phyloP scores from a whole-genome alignment of 1,139 yeast species.

The Geotrichum siamense region DNA sequence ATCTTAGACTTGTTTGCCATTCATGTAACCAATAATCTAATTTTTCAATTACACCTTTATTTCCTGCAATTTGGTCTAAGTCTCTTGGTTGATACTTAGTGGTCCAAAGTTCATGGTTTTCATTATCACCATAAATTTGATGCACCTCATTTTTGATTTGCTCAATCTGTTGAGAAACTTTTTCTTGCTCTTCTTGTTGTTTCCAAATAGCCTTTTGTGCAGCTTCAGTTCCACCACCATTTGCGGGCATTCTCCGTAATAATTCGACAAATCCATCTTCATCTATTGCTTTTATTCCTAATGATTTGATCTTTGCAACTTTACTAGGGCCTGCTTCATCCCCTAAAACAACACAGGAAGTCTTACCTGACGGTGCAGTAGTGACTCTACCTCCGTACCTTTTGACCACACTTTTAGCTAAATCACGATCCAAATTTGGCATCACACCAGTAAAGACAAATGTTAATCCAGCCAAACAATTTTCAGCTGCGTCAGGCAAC shows the following conservation, averaged over 20 bases:
- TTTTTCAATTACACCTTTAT: conserved; percentile 63
- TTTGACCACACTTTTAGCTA: conserved; percentile 69
- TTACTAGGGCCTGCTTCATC: conserved; percentile 97
- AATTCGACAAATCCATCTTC: conserved; percentile 79
- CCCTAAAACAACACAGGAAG: conserved; percentile 85
- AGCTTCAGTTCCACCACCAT: conserved; percentile 75
- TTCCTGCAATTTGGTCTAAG: conserved; percentile 78
- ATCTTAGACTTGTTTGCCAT: conserved; percentile 58
- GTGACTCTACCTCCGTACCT: conserved; percentile 93
- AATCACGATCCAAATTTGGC: conserved; percentile 70
- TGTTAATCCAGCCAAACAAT: conserved; percentile 78
- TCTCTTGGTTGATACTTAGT: conserved; percentile 80
- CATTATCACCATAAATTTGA: conserved; percentile 22
- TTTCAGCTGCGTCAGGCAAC: conserved; percentile 70
- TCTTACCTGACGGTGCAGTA: conserved; percentile 74
- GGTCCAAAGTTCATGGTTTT: conserved; percentile 61
- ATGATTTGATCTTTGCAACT: conserved; percentile 65
- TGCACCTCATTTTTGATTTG: conserved; percentile 38
- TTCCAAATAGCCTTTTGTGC: conserved; percentile 69
- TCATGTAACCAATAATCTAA: conserved; percentile 65
- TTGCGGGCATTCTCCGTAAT: conserved; percentile 74
- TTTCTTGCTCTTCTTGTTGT: conserved; percentile 57
- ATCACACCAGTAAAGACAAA: conserved; percentile 89
- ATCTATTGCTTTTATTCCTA: conserved; percentile 70
- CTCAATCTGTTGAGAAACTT: conserved; percentile 43